These are phyloP conservation scores for Magnusiomyces paraingens DNA, from an alignment of 1,139 yeast species.

Conservation along the genomic window DNA sequence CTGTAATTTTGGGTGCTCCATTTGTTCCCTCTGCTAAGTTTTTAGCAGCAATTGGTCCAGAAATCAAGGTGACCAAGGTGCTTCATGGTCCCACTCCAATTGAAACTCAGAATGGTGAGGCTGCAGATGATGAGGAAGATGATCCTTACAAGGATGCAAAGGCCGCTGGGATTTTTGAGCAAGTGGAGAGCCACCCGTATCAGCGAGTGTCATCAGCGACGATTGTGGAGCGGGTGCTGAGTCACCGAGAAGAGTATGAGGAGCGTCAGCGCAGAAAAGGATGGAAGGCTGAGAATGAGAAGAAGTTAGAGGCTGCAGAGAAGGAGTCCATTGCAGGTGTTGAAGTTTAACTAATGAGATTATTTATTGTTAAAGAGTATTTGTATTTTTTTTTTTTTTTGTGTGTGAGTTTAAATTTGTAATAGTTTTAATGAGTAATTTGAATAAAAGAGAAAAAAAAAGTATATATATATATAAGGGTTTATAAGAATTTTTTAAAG, in stretches of 20 bases:
- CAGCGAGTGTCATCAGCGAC: conserved; percentile 55
- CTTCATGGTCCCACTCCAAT: conserved; percentile 58
- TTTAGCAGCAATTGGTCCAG: conserved; percentile 29
- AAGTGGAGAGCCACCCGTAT: conserved; percentile 50
- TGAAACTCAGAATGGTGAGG: conserved; percentile 24
- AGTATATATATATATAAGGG: too few relatives aligned
- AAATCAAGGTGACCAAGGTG: conserved; percentile 40
- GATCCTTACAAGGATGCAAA: conserved; percentile 39
- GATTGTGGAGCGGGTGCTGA: conserved; percentile 62
- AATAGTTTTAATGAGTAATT: too few relatives aligned
- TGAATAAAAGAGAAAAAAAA: too few relatives aligned
- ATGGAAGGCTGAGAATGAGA: conserved; percentile 51
- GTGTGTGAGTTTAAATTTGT: too few relatives aligned
- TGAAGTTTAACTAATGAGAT: too few relatives aligned
- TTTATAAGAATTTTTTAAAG: too few relatives aligned
- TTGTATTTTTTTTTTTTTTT: too few relatives aligned
- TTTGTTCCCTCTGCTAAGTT: conserved; percentile 42
- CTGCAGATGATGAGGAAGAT: conserved; percentile 11
- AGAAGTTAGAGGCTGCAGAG: conserved; percentile 26
- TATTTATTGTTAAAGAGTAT: too few relatives aligned
- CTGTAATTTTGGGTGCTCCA: conserved; percentile 65
- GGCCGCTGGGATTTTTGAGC: conserved; percentile 36
- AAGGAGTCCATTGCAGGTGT: not conserved
- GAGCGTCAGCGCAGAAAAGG: conserved; percentile 76
- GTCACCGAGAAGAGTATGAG: conserved; percentile 60